Evolutionary conservation across 2,329 filamentous ascomycete genomes (phyloP).

Genomic region (Trichoderma koningii): DNA sequence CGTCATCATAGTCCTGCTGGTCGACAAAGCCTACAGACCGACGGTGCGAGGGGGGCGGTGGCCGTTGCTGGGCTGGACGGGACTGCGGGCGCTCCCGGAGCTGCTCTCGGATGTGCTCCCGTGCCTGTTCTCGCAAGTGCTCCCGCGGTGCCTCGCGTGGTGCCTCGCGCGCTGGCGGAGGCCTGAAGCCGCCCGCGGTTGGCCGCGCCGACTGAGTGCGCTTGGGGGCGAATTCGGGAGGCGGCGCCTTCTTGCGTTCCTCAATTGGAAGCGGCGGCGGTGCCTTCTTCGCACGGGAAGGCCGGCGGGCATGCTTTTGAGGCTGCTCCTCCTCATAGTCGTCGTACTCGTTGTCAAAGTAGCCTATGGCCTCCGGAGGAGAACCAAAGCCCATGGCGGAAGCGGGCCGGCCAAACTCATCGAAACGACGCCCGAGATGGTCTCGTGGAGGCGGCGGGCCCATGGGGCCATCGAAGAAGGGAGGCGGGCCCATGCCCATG

Average conservation of each 20-base stretch:
- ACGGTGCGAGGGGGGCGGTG: slow-evolving; percentile 33
- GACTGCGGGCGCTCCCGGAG: slow-evolving; percentile 17
- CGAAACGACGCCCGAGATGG: slow-evolving; percentile 41
- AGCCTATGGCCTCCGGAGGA: slow-evolving; percentile 34
- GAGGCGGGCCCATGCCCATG: slow-evolving; percentile 37
- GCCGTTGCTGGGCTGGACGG: slow-evolving; percentile 34
- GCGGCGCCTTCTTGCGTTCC: slow-evolving; percentile 53
- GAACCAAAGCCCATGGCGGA: slow-evolving; percentile 44
- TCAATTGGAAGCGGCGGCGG: slow-evolving; percentile 46
- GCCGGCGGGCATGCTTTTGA: slow-evolving; percentile 42
- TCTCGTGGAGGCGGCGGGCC: slow-evolving; percentile 33
- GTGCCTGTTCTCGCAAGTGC: slow-evolving; percentile 5
- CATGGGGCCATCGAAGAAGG: slow-evolving; percentile 39
- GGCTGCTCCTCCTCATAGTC: slow-evolving; percentile 44
- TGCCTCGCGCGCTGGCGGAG: slow-evolving; percentile 35
- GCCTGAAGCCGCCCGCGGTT: slow-evolving; percentile 36
- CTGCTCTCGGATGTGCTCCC: slow-evolving; percentile 10
- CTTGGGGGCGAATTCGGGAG: slow-evolving; percentile 42
- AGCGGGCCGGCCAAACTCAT: slow-evolving; percentile 37
- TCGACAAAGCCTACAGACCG: slow-evolving; percentile 41
- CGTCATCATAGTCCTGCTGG: slow-evolving; percentile 42
- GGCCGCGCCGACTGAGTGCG: slow-evolving; percentile 43
- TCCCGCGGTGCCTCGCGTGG: slow-evolving; percentile 3
- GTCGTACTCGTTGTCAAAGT: slow-evolving; percentile 45
- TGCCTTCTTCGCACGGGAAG: slow-evolving; percentile 47